A percentile compares a stretch with the other conserved stretches of the same genome.
phyloP scores from a whole-genome alignment of 148 eudicot species.

The Rhododendron ovatum region DNA sequence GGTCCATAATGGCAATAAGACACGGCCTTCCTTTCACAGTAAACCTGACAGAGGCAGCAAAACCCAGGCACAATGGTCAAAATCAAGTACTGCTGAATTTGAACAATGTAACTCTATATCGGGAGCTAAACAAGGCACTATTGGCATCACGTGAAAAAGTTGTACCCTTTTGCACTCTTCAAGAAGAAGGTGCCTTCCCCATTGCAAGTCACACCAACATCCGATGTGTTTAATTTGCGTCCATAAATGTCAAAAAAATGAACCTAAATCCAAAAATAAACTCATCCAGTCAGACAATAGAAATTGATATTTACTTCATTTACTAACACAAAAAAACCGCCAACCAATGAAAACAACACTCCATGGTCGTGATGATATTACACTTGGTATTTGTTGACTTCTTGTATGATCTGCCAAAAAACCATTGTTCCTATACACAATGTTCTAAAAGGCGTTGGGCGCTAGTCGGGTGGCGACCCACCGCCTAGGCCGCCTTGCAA shows the following conservation, averaged over 20 bases:
- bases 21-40: conserved; percentile 44
- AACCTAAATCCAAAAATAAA: conserved; percentile 47
- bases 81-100: not conserved
- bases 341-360: conserved; percentile 8
- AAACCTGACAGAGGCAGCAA: conserved; percentile 46
- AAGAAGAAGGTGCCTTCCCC: conserved; percentile 64
- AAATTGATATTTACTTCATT: not conserved
- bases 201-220: conserved; percentile 92
- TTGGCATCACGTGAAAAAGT: not conserved
- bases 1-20: conserved; percentile 80
- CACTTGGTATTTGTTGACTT: not conserved
- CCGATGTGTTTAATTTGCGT: conserved; percentile 70
- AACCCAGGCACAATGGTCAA: conserved; percentile 7
- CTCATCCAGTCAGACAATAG: not conserved
- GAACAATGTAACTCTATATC: not conserved
- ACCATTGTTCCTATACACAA: not conserved
- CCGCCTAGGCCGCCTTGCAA: too few species aligned
- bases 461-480: too few species aligned
- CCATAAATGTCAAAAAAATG: conserved; percentile 89
- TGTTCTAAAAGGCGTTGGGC: too few species aligned
- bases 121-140: not conserved
- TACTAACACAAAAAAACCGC: not conserved
- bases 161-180: conserved; percentile 75
- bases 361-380: not conserved
- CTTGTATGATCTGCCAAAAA: not conserved